Percentiles rank a stretch among this genome's conserved stretches.
These are phyloP conservation scores for Chaetomiaceae sp. DNA, from an alignment of 2,329 filamentous ascomycete genomes.

Conservation along the genomic window DNA sequence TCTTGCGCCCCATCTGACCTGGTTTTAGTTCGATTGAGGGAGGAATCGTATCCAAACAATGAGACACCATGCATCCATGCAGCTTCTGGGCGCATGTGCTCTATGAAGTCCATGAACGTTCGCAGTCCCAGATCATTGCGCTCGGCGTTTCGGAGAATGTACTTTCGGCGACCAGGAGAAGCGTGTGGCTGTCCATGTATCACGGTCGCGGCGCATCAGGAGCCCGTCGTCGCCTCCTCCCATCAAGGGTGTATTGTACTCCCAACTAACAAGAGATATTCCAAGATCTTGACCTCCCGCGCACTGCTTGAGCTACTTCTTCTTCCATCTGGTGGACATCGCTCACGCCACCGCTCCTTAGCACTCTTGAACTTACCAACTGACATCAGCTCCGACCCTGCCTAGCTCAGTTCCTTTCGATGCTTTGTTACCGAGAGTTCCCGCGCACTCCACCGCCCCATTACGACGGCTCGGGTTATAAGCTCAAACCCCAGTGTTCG, in stretches of 20 bases:
- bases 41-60: not conserved
- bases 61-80: conserved; percentile 3
- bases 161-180: not conserved
- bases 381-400: no score
- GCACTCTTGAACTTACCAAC: no score
- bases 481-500: no score
- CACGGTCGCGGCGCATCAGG: not conserved
- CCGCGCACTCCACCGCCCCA: no score
- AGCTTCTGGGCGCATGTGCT: not conserved
- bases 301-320: not conserved
- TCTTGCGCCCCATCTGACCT: not conserved
- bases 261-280: not conserved
- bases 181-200: not conserved
- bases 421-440: no score
- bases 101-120: not conserved
- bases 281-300: not conserved
- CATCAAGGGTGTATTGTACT: not conserved
- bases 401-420: no score
- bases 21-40: conserved; percentile 27
- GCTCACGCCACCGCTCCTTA: not conserved
- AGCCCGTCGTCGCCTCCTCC: not conserved
- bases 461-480: no score
- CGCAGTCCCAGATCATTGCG: not conserved
- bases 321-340: not conserved
- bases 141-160: conserved; percentile 7